Evolutionary conservation across 495 filamentous ascomycete species (phyloP).

Genomic region (Neurospora discreta): DNA sequence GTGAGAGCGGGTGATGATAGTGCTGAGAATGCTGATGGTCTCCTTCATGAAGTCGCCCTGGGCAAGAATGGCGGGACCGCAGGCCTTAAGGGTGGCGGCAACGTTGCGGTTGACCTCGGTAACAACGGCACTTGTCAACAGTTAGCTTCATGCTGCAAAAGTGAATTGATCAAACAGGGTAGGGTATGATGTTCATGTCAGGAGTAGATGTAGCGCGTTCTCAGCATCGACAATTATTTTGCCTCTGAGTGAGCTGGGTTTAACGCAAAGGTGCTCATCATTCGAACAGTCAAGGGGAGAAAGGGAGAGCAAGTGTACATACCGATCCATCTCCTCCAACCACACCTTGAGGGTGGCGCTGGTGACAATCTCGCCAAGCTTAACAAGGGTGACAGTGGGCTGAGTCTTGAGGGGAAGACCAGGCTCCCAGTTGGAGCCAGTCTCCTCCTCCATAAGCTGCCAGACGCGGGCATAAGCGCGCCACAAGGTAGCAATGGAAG

Average conservation of each 20-base stretch:
- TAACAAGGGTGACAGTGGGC: slow-evolving; percentile 63
- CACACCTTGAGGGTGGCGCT: slow-evolving; percentile 74
- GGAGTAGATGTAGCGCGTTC: slow-evolving; percentile 55
- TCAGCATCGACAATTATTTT: slow-evolving; percentile 69
- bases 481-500: slow-evolving; percentile 82
- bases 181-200: slow-evolving; percentile 10
- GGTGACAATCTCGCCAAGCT: slow-evolving; percentile 80
- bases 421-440: slow-evolving; percentile 73
- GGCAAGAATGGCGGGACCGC: slow-evolving; percentile 79
- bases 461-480: slow-evolving; percentile 87
- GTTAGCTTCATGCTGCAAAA: slow-evolving; percentile 27
- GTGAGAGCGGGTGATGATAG: slow-evolving; percentile 79
- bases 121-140: slow-evolving; percentile 57
- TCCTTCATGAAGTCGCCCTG: slow-evolving; percentile 49
- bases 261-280: slow-evolving; percentile 86
- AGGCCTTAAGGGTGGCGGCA: slow-evolving; percentile 83
- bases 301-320: slow-evolving; percentile 30
- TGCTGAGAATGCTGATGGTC: slow-evolving; percentile 51
- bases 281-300: slow-evolving; percentile 25
- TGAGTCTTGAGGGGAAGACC: slow-evolving; percentile 74
- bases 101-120: slow-evolving; percentile 94
- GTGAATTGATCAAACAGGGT: not conserved
- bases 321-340: slow-evolving; percentile 88
- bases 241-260: slow-evolving; percentile 99
- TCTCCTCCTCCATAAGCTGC: slow-evolving; percentile 69